Conservation (phyloP, 2,329 filamentous ascomycete species). For the Nemania sp. region DNA sequence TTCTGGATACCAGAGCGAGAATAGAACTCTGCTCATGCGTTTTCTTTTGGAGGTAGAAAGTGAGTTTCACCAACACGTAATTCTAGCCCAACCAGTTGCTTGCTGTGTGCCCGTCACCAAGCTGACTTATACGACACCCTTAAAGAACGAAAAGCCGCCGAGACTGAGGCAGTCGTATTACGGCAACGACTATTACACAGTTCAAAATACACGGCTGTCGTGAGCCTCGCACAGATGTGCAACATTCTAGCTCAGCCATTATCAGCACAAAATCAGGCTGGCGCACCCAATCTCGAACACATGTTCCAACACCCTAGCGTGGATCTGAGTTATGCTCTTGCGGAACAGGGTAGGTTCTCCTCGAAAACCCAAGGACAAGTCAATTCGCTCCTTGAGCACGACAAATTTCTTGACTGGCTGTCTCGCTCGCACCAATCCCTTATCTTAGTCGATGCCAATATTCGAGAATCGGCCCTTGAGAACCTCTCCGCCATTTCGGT, state of each 20-base stretch:
- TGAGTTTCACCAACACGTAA: background rate
- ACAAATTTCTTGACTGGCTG: slow-evolving; percentile 2
- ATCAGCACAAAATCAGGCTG: background rate
- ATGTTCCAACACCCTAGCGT: background rate
- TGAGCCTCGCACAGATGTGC: background rate
- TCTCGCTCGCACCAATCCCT: slow-evolving; percentile 1
- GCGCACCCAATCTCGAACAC: background rate
- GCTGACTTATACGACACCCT: background rate
- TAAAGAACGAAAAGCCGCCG: background rate
- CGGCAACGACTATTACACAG: background rate
- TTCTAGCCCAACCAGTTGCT: background rate
- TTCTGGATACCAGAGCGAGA: background rate
- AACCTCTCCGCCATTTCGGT: background rate
- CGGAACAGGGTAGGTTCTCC: background rate
- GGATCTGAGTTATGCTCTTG: slow-evolving; percentile 1
- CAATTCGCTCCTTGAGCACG: background rate
- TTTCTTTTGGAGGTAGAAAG: background rate
- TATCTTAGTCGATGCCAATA: slow-evolving; percentile 7
- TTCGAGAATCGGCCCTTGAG: slow-evolving; percentile 3
- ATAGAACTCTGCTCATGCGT: slow-evolving; percentile 1
- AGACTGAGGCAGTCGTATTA: background rate
- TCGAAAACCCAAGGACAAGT: slow-evolving; percentile 1
- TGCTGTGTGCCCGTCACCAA: background rate
- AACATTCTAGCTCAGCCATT: slow-evolving; percentile 3
- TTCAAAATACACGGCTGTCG: slow-evolving; percentile 2